Evolutionary conservation across 306 rosid species (phyloP), one percentile per base, ranked within the genome.

Genomic region (Dryas alaskensis): DNA sequence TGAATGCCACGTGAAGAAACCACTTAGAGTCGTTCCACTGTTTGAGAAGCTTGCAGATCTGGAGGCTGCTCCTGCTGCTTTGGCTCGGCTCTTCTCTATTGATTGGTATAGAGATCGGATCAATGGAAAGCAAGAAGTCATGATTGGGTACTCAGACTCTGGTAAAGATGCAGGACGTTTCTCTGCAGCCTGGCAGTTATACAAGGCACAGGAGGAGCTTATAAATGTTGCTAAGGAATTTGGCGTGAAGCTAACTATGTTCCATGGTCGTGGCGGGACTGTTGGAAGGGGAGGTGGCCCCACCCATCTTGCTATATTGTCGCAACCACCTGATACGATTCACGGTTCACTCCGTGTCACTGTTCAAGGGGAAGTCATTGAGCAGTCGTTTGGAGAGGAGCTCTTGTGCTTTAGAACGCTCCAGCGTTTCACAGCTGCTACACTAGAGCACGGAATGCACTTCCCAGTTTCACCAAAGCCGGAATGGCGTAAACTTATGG

Each of bases 261-360:
- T 94, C 86, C 97, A 94, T 0, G 98, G 98, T 73, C 96, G 98
- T 9, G 98, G 98, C 79, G 98, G 98, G 62, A 94, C 98, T 19
- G 98, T 91, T 60, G 98, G 98, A 75, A 85, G 98, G 79, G 97
- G 98, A 77, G 98, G 98, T 22, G 98, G 98, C 5, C 98, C 98
- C 43, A 91, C 96, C 75, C 98, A 94, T 86, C 97, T 94, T 74
- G 98, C 98, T 77, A 94, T 94, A 75, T 80, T 94, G 80, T 94
- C 98, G 74, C 97, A 94, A 60, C 98, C 98, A 37, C 97, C 98
- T 0, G 98, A 94, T 1, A 94, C 98, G 0, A 68, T 94, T 81
- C 97, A 94, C 4, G 98, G 98, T 71, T 94, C 97, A 2, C 96
- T 94, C 75, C 98, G 97, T 69, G 98, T 94, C 39, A 94, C 98